Base-by-base conservation (phyloP, 2,329 filamentous ascomycete genomes). In the Mycosphaerella arachidis region DNA sequence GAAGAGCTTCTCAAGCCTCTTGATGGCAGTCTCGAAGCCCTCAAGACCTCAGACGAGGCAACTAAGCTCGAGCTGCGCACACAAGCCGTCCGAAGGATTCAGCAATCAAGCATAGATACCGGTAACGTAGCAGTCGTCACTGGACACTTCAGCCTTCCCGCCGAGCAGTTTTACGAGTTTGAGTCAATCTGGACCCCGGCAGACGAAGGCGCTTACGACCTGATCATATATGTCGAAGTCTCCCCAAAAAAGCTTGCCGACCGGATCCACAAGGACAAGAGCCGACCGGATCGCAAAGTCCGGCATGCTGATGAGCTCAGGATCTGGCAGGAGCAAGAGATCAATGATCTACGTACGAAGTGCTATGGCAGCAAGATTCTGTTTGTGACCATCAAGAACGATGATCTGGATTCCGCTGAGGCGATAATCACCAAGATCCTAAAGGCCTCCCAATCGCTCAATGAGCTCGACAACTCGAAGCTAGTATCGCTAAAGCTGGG, bases 71-170 rank as follows among this genome's bases (percentile, higher is more conserved):
- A 64, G 0, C 77, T 65, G 59, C 81, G 83, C 3, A 46, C 74
- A 37, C 55, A 58, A 37, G 82, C 82, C 4, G 84, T 86, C 54
- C 53, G 74, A 0, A 63, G 13, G 0, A 81, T 86, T 52, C 40
- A 61, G 24, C 50, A 75, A 0, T 62, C 77, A 7, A 81, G 78
- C 56, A 48, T 57, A 1, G 12, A 65, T 0, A 75, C 52, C 9
- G 67, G 72, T 0, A 73, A 70, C 59, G 62, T 70, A 5, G 84
- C 70, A 1, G 65, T 88, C 2, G 80, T 87, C 3, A 72, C 81
- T 4, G 83, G 83, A 0, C 82, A 87, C 67, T 81, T 76, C 67
- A 24, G 81, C 81, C 73, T 81, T 86, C 63, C 85, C 82, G 81
- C 69, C 68, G 0, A 66, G 0, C 68, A 68, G 4, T 66, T 76